phyloP scores from a whole-genome alignment of 352 stramenopile species.

The Peronospora tabacina region DNA sequence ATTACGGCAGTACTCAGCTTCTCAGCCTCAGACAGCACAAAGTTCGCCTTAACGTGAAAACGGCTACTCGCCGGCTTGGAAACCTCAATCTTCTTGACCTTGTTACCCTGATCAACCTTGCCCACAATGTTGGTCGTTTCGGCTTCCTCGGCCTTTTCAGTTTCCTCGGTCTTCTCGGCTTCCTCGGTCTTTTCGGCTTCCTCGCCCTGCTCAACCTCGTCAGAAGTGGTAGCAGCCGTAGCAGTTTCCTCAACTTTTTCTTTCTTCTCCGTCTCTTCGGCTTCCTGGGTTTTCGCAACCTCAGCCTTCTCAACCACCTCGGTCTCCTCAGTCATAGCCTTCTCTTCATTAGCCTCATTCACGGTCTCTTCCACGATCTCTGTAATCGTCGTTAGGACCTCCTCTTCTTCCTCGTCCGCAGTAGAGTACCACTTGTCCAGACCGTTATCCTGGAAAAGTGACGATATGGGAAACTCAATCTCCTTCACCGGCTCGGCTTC shows the following conservation, averaged over 20 bases:
- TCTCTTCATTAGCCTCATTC: slow-evolving; percentile 16
- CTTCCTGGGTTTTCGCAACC: slow-evolving; percentile 7
- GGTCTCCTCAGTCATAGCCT: slow-evolving; percentile 10
- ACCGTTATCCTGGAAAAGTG: slow-evolving; percentile 50
- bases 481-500: slow-evolving; percentile 58
- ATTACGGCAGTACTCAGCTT: slow-evolving; percentile 66
- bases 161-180: slow-evolving; percentile 10
- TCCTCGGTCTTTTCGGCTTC: slow-evolving; percentile 8
- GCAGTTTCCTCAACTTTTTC: slow-evolving; percentile 9
- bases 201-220: slow-evolving; percentile 2
- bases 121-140: slow-evolving; percentile 4
- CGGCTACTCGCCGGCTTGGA: slow-evolving; percentile 30
- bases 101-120: slow-evolving; percentile 15
- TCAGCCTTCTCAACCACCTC: slow-evolving; percentile 11
- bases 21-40: slow-evolving; percentile 68
- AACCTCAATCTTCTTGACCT: slow-evolving; percentile 19
- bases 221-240: slow-evolving; percentile 1
- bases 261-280: slow-evolving; percentile 12
- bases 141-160: slow-evolving; percentile 11
- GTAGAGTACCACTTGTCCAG: slow-evolving; percentile 71
- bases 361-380: slow-evolving; percentile 25
- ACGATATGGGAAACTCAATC: slow-evolving; percentile 68
- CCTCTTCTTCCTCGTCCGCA: slow-evolving; percentile 38
- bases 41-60: slow-evolving; percentile 67
- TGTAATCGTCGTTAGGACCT: slow-evolving; percentile 30